Conservation (phyloP, 1,284 basidiomycete genomes). For the Irpex lacteus region DNA sequence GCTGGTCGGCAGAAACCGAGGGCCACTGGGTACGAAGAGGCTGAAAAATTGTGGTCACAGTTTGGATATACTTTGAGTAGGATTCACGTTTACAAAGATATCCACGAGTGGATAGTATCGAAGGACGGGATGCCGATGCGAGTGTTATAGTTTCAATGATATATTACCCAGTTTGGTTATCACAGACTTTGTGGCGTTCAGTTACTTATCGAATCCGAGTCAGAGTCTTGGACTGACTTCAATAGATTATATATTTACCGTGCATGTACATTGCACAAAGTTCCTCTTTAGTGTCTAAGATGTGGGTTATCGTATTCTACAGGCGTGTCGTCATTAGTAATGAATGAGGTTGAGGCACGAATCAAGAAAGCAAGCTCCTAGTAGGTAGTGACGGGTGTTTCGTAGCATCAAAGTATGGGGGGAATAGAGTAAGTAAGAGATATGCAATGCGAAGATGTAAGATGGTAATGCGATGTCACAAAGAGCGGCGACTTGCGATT, state of each 20-base stretch:
- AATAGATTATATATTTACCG: too few species aligned
- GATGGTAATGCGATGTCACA: neutral
- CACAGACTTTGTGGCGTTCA: neutral
- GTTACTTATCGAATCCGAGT: too few species aligned
- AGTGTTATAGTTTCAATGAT: neutral
- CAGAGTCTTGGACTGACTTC: too few species aligned
- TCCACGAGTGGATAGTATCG: too few species aligned
- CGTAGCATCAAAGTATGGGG: neutral
- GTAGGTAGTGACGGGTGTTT: neutral
- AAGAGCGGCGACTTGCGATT: constrained; percentile 1
- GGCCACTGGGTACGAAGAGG: neutral
- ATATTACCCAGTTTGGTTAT: neutral
- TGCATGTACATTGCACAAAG: too few species aligned
- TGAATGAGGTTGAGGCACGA: neutral
- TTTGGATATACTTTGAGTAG: too few species aligned
- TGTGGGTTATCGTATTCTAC: constrained; percentile 1
- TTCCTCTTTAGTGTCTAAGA: neutral
- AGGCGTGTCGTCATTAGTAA: constrained; percentile 3
- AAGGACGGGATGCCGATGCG: too few species aligned
- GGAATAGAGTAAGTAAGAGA: neutral
- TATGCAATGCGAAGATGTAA: neutral
- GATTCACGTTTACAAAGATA: too few species aligned
- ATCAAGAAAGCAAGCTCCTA: constrained; percentile 8
- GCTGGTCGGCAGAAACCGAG: neutral
- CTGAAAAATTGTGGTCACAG: too few species aligned